A percentile compares a stretch with the other conserved stretches of the same genome.
These are phyloP conservation scores for Cerioporus squamosus DNA, from an alignment of 1,284 basidiomycete species.

Conservation along the genomic window DNA sequence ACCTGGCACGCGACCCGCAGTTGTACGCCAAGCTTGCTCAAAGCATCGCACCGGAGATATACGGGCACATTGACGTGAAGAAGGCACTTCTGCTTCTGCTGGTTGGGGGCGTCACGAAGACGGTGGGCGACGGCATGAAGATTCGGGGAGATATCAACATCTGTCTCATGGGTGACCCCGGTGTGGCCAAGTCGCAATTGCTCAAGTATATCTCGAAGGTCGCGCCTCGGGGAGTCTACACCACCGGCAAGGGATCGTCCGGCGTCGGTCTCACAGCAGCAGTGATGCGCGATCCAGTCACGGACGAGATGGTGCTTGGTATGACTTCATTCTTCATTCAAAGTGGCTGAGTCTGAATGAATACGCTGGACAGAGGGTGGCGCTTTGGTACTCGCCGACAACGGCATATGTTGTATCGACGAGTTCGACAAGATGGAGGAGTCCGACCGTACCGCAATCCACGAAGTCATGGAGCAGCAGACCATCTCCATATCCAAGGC, in stretches of 20 bases:
- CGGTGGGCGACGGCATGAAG: conserved; percentile 97
- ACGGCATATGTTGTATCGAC: conserved; percentile 99
- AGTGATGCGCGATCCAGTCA: conserved; percentile 99
- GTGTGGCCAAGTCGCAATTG: conserved; percentile 98
- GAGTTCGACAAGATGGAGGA: conserved; percentile 99
- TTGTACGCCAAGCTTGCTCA: conserved; percentile 86
- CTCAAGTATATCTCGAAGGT: conserved; percentile 99
- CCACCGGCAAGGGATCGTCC: conserved; percentile 96
- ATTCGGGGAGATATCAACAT: conserved; percentile 98
- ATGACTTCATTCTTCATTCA: conserved; percentile 36
- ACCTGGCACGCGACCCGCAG: conserved; percentile 76
- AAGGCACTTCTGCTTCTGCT: conserved; percentile 94
- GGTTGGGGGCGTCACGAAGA: conserved; percentile 95
- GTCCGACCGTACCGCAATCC: conserved; percentile 95
- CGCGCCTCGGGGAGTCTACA: conserved; percentile 97
- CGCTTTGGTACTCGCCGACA: conserved; percentile 97
- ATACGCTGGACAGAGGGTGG: conserved; percentile 80
- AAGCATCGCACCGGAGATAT: conserved; percentile 98
- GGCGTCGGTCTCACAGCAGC: conserved; percentile 99
- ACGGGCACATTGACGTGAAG: conserved; percentile 97
- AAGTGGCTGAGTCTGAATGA: neutral
- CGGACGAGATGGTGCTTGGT: conserved; percentile 99
- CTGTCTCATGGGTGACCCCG: conserved; percentile 99
- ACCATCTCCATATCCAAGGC: conserved; percentile 99
- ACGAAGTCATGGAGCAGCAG: conserved; percentile 99